Evolutionary conservation across 2,329 filamentous ascomycete species (phyloP).

Genomic region (Canariomyces notabilis): DNA sequence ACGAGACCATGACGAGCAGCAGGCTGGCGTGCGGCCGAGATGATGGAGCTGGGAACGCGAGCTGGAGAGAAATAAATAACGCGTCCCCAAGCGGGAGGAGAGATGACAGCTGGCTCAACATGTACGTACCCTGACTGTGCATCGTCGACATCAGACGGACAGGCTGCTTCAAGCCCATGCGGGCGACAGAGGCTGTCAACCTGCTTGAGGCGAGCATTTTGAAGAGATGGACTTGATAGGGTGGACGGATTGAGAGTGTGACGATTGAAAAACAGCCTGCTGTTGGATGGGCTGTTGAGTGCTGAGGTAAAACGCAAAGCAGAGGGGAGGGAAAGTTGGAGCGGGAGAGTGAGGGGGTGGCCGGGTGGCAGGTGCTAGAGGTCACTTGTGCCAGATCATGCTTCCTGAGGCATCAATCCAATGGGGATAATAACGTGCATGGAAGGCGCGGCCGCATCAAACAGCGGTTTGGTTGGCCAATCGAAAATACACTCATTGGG

Average conservation of each 20-base stretch:
- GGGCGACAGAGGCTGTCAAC: conserved; percentile 22
- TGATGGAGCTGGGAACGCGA: conserved; percentile 27
- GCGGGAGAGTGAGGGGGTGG: neutral
- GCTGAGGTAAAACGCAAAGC: conserved; percentile 14
- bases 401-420: neutral
- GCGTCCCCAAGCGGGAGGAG: conserved; percentile 4
- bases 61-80: conserved; percentile 18
- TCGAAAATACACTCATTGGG: too few species aligned
- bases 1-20: conserved; percentile 23
- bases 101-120: conserved; percentile 14
- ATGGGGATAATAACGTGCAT: neutral
- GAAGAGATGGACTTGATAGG: conserved; percentile 9
- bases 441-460: neutral
- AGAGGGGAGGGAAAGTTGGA: neutral
- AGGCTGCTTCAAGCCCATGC: conserved; percentile 23
- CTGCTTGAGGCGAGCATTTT: conserved; percentile 24
- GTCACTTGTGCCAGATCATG: neutral
- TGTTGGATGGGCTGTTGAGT: conserved; percentile 8
- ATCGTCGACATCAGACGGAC: conserved; percentile 22
- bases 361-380: neutral
- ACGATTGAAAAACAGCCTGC: neutral
- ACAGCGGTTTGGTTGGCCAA: neutral
- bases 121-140: conserved; percentile 19
- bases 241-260: conserved; percentile 8
- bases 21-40: conserved; percentile 19